Conservation (phyloP, 2,329 filamentous ascomycete species). For the Aspergillus alliaceus region DNA sequence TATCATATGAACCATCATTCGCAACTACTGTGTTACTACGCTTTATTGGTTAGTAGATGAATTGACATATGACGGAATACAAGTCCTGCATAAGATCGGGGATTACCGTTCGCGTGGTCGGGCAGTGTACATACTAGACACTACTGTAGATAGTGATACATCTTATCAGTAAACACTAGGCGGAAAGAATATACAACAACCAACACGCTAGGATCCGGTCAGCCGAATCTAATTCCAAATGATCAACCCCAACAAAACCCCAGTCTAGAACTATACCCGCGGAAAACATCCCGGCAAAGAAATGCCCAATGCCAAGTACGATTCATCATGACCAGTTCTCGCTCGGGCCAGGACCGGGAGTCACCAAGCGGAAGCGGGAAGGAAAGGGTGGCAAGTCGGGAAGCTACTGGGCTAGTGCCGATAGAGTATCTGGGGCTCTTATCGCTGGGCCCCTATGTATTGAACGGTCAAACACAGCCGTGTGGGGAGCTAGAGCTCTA, state of each 20-base stretch:
- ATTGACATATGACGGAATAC: background rate
- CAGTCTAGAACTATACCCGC: background rate
- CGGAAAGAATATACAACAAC: background rate
- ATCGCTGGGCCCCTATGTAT: background rate
- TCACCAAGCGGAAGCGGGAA: slow-evolving; percentile 10
- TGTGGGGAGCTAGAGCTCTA: background rate
- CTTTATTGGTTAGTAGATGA: too few species aligned
- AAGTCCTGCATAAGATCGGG: background rate
- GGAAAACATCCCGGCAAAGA: slow-evolving; percentile 2
- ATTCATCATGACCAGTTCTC: background rate
- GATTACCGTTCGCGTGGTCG: background rate
- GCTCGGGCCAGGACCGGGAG: slow-evolving; percentile 13
- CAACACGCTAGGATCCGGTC: background rate
- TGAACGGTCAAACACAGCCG: background rate
- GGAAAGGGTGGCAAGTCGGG: slow-evolving; percentile 6
- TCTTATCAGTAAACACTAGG: background rate
- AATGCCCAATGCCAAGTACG: background rate
- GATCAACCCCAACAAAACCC: background rate
- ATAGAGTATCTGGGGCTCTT: background rate
- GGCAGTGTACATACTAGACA: background rate
- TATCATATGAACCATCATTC: too few species aligned
- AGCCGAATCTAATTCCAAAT: background rate
- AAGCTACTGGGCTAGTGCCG: background rate
- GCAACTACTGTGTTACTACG: too few species aligned
- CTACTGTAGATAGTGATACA: too few species aligned